phyloP scores from a whole-genome alignment of 495 filamentous ascomycete species.

The Barbatosphaeria neglecta region DNA sequence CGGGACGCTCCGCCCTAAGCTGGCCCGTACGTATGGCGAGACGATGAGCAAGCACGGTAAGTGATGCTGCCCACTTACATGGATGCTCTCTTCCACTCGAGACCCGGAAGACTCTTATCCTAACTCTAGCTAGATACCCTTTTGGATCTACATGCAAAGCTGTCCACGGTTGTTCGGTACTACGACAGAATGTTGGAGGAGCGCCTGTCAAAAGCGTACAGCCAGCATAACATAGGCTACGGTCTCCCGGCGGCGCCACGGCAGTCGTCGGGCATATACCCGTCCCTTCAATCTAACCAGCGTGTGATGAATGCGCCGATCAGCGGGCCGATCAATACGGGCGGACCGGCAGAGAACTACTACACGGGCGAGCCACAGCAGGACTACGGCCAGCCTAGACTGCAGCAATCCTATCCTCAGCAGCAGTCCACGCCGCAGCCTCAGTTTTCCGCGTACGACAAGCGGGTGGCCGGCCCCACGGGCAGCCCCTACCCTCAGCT shows the following conservation, averaged over 20 bases:
- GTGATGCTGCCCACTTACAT: no score
- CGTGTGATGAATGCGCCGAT: slow-evolving; percentile 22
- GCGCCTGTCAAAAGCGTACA: slow-evolving; percentile 82
- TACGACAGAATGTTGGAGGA: slow-evolving; percentile 98
- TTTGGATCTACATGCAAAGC: slow-evolving; percentile 85
- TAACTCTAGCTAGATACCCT: slow-evolving; percentile 67
- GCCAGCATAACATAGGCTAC: slow-evolving; percentile 58
- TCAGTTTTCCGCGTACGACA: slow-evolving; percentile 27
- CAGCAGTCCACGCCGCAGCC: slow-evolving; percentile 21
- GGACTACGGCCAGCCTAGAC: slow-evolving; percentile 37
- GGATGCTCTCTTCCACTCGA: slow-evolving; percentile 15
- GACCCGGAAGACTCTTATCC: no score
- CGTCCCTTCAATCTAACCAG: slow-evolving; percentile 44
- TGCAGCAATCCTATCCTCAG: slow-evolving; percentile 24
- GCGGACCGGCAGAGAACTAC: slow-evolving; percentile 63
- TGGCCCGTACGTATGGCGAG: slow-evolving; percentile 93
- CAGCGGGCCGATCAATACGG: no score
- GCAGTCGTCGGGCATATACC: slow-evolving; percentile 54
- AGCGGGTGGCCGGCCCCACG: slow-evolving; percentile 17
- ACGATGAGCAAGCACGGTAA: slow-evolving; percentile 99
- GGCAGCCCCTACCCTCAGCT: slow-evolving; percentile 37
- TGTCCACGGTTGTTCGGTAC: slow-evolving; percentile 95
- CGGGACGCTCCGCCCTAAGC: slow-evolving; percentile 78
- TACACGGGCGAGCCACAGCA: slow-evolving; percentile 57
- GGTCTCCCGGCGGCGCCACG: slow-evolving; percentile 33